These are phyloP conservation scores for Zygoascus sp. DNA, from an alignment of 1,139 yeast genomes.

Conservation along the genomic window DNA sequence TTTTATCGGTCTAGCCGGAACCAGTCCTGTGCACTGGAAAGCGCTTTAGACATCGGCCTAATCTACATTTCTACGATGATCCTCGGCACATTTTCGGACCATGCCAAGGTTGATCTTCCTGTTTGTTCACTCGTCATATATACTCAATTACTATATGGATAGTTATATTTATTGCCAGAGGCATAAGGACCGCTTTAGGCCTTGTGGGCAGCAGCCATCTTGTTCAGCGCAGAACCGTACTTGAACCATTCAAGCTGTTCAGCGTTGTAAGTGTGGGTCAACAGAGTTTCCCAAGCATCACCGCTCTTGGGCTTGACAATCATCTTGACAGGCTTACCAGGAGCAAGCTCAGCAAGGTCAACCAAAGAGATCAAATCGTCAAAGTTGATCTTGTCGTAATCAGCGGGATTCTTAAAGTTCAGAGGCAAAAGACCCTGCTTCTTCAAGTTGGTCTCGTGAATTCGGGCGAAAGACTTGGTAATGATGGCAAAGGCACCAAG, in stretches of 20 bases:
- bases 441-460: constrained; percentile 85
- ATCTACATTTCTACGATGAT: too few relatives aligned
- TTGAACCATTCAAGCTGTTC: constrained; percentile 99
- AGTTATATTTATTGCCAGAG: too few relatives aligned
- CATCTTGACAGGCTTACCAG: constrained; percentile 84
- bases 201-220: constrained; percentile 61
- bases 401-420: constrained; percentile 83
- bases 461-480: constrained; percentile 95
- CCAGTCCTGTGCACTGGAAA: too few relatives aligned
- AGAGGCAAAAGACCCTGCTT: constrained; percentile 96
- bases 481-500: constrained; percentile 85
- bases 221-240: constrained; percentile 98
- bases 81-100: too few relatives aligned
- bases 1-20: too few relatives aligned
- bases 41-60: too few relatives aligned
- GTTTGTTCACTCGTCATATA: not conserved
- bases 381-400: constrained; percentile 91
- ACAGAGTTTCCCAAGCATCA: constrained; percentile 76
- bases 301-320: constrained; percentile 91
- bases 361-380: constrained; percentile 84
- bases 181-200: too few relatives aligned
- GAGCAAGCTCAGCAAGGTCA: constrained; percentile 82
- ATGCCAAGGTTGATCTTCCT: not conserved
- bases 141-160: not conserved
- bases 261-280: constrained; percentile 89